phyloP scores from a whole-genome alignment of 2,329 filamentous ascomycete genomes.

The Uncinocarpus reesii region DNA sequence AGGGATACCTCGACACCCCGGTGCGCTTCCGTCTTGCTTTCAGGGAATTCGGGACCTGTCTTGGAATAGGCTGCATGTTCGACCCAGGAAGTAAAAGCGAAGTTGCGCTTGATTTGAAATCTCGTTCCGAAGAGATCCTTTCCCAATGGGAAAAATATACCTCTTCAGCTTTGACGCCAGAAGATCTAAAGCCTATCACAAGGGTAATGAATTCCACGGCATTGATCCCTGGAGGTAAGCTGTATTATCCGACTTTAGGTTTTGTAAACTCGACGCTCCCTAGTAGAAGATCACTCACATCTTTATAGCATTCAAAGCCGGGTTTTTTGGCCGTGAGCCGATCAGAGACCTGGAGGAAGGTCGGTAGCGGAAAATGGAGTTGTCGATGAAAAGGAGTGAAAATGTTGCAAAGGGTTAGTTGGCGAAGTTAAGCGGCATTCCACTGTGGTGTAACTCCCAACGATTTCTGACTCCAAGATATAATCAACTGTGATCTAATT shows the following conservation, averaged over 20 bases:
- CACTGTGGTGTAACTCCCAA: conserved; percentile 1
- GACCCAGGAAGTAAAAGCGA: conserved; percentile 28
- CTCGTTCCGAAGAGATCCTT: conserved; percentile 29
- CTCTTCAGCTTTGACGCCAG: conserved; percentile 25
- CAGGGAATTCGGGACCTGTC: conserved; percentile 45
- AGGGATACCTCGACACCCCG: conserved; percentile 29
- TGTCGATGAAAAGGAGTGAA: no score
- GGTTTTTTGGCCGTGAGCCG: conserved; percentile 31
- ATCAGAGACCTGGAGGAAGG: conserved; percentile 7
- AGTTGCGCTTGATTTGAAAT: conserved; percentile 24
- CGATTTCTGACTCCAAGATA: background rate
- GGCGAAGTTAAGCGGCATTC: background rate
- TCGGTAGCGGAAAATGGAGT: no score
- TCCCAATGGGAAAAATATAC: conserved; percentile 32
- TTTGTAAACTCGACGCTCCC: background rate
- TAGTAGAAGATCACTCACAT: conserved; percentile 5
- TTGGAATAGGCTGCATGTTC: conserved; percentile 39
- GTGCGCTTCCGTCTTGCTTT: conserved; percentile 40
- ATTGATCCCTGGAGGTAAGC: conserved; percentile 46
- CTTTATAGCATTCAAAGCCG: conserved; percentile 30
- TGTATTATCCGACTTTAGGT: background rate
- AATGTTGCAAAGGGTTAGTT: background rate
- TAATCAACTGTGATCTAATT: background rate
- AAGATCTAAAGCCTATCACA: conserved; percentile 45
- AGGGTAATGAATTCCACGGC: conserved; percentile 49